Conservation (phyloP, 164 flowering plant species). For the Berberis vulgaris region DNA sequence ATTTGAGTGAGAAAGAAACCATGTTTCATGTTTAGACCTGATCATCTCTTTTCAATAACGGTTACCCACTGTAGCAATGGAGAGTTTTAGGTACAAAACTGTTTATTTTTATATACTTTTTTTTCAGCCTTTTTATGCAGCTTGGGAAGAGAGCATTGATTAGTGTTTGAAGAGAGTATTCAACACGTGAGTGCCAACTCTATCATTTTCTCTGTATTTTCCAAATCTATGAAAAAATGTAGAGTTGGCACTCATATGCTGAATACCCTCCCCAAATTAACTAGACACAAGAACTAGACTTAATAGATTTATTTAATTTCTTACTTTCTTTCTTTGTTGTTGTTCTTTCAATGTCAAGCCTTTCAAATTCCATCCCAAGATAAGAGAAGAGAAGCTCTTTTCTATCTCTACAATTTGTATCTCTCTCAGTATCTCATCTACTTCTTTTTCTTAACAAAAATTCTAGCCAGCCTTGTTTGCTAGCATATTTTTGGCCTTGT, state of each 20-base stretch:
- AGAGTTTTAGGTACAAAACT: constrained; percentile 7
- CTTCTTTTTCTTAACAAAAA: not conserved
- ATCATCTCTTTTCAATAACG: constrained; percentile 11
- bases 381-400: constrained; percentile 3
- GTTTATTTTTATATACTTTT: not conserved
- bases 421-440: not conserved
- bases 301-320: not conserved
- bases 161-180: too few relatives aligned
- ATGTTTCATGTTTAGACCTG: not conserved
- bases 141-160: too few relatives aligned
- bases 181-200: too few relatives aligned
- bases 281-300: not conserved
- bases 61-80: constrained; percentile 4
- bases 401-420: not conserved
- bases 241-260: not conserved
- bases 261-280: not conserved
- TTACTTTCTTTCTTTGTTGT: constrained; percentile 4
- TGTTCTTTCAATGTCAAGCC: constrained; percentile 26
- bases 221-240: not conserved
- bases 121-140: not conserved
- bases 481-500: too few relatives aligned
- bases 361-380: constrained; percentile 14
- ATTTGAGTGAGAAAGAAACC: constrained; percentile 10
- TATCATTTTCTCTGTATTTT: not conserved
- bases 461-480: not conserved